Base-by-base conservation (phyloP, 768 basidiomycete species). In the Coprinopsis cinerea region DNA sequence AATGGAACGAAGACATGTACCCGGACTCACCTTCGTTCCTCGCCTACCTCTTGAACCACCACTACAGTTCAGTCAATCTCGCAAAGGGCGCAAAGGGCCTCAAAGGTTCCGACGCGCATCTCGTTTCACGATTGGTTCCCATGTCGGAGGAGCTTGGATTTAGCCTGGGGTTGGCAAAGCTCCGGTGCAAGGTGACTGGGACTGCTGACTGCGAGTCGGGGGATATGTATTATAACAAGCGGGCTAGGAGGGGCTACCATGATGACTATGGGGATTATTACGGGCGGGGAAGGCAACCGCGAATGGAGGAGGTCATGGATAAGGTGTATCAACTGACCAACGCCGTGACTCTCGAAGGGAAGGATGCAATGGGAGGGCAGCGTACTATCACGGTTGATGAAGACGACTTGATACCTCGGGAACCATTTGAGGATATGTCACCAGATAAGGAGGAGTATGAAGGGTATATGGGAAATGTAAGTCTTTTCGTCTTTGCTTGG, bases 401-500 rank as follows among this genome's bases (percentile, higher is more conserved):
- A 25, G 57, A 61, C 10, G 58, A 60, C 28, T 54, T 73, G 13
- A 60, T 73, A 20, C 70, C 68, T 0, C 57, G 58, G 32, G 52
- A 69, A 37, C 58, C 65, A 0, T 72, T 74, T 52, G 62, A 71
- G 26, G 65, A 55, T 25, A 44, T 28, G 5, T 46, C 50, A 9
- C 71, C 71, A 4, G 67, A 73, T 49, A 57, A 67, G 2, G 54
- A 59, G 13, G 62, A 72, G 2, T 73, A 71, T 39, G 69, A 71
- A 45, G 68, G 70, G 20, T 74, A 73, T 53, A 61, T 62, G 57
- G 71, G 67, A 13, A 72, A 74, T 57, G 74, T 74, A 53, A 34
- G 54, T 51, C 11, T n/a, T n/a, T n/a, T n/a, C n/a, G n/a, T n/a
- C n/a, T n/a, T n/a, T n/a, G n/a, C n/a, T n/a, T n/a, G n/a, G n/a